Evolutionary conservation across 1,139 yeast species (phyloP), one percentile per base, ranked within the genome.

Genomic region (Kluyveromyces sp.): DNA sequence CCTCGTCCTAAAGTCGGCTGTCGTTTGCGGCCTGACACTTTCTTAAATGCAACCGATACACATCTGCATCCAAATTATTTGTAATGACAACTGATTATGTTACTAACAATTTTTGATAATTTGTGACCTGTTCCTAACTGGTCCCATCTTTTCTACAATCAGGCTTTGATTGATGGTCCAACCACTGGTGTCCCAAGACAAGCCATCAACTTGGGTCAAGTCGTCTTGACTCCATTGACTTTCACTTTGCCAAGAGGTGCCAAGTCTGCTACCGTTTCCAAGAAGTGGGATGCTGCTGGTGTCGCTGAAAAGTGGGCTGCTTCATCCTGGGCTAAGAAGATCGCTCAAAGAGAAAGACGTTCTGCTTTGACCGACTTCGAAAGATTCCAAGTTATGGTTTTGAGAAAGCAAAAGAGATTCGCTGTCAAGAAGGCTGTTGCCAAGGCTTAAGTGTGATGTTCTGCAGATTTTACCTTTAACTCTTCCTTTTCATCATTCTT

Each of bases 381-480:
- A 80, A 89, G 99, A 83, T 92, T 92, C 96, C 96, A 92, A 80
- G 98, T 89, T 64, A 71, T 85, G 72, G 94, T 87, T 63, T 83
- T 87, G 73, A 89, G 85, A 85, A 92, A 88, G 82, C 96, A 89
- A 80, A 87, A 87, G 77, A 84, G 92, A 78, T 82, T 72, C 70
- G 88, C 92, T 74, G 89, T 89, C 68, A 85, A 84, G 78, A 89
- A 87, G 76, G 86, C 85, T 67, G 74, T 78, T 63, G 92, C 94
- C 66, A 85, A 84, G 80, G 94, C 94, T 74, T 83, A 81, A 77
- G 63, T 39, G 9, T 18, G 12, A 33, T 15, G 22, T 17, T 22
- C 16, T 15, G 8, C 11, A n/a, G 36, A 33, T 13, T 17, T 30
- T 33, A 17, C 7, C 13, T 11, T 7, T 33, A 33, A 33, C 36